phyloP scores from a whole-genome alignment of 2,329 filamentous ascomycete species.

The Coniosporium tulheliwenetii region DNA sequence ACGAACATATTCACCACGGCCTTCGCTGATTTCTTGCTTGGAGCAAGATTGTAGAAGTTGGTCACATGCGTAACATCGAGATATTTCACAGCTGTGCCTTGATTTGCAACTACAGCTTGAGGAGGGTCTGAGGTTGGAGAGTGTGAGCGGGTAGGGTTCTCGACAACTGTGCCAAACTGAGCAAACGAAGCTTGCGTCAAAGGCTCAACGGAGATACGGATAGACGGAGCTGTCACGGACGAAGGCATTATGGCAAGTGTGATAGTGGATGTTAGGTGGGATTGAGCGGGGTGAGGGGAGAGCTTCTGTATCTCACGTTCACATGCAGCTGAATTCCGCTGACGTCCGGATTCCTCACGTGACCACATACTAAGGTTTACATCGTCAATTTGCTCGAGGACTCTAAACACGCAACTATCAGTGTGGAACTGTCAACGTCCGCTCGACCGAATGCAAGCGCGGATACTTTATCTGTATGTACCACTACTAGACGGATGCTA shows the following conservation, averaged over 20 bases:
- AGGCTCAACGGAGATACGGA: constrained; percentile 42
- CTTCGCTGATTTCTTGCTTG: constrained; percentile 38
- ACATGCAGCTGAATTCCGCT: no score
- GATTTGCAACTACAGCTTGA: constrained; percentile 42
- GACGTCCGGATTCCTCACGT: no score
- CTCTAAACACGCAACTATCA: not conserved
- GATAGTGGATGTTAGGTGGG: no score
- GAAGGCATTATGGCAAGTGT: constrained; percentile 12
- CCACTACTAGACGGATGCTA: no score
- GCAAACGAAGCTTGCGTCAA: constrained; percentile 56
- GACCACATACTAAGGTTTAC: no score
- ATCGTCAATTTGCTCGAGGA: no score
- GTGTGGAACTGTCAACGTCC: not conserved
- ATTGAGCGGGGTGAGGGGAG: no score
- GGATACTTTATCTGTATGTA: no score
- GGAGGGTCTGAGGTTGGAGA: constrained; percentile 26
- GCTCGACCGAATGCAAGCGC: not conserved
- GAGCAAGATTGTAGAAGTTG: constrained; percentile 54
- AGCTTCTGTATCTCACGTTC: no score
- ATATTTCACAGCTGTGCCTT: constrained; percentile 80
- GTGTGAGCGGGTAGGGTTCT: constrained; percentile 49
- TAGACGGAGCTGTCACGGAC: constrained; percentile 21
- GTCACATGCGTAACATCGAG: constrained; percentile 58
- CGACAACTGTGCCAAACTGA: constrained; percentile 69
- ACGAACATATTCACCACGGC: constrained; percentile 80